Evolutionary conservation across 2,329 filamentous ascomycete species (phyloP), one percentile per base, ranked within the genome.

Genomic region (Dactylella cylindrospora): DNA sequence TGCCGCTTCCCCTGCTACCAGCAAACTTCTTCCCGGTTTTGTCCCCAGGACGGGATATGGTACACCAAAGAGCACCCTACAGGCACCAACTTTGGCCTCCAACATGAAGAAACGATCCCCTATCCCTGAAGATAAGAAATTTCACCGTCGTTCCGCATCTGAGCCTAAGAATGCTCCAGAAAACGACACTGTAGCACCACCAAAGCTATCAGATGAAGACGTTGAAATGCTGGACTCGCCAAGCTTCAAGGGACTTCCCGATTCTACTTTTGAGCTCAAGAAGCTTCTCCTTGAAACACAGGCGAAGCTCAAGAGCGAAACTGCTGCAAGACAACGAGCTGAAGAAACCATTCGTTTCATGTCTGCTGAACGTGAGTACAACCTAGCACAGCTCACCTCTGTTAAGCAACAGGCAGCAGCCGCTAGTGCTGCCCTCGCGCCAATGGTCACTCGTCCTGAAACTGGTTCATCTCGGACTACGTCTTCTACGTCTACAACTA

Each of bases 181-280:
- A 17, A 29, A n/a, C n/a, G 13, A n/a, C 31, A 23, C 9, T 22
- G 17, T 8, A 41, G 5, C 43, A n/a, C 43, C 31, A 12, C 23
- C 1, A 31, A 43, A 20, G 8, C 35, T 62, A 9, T 38, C 49
- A 7, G 49, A 54, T 26, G 36, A 53, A n/a, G 49, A 62, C n/a
- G 26, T 15, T 10, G 22, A 20, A 10, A 15, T 62, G n/a, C 23
- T 62, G 36, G 49, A 53, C 2, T 33, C 25, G 15, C 32, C 41
- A n/a, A 8, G 15, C 9, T 53, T 38, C 20, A 32, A 62, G 19
- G 36, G 10, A 0, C 36, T 62, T 4, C 57, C 57, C 2, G 45
- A 54, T 25, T 43, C 47, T 1, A 36, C 49, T 13, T 38, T 32
- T 10, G 36, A 54, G 31, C 25, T 62, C 10, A 43, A 46, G 25